A percentile compares a stretch with the other conserved stretches of the same genome.
Conservation (phyloP, 2,329 filamentous ascomycete species). For the Sporothrix phasma region DNA sequence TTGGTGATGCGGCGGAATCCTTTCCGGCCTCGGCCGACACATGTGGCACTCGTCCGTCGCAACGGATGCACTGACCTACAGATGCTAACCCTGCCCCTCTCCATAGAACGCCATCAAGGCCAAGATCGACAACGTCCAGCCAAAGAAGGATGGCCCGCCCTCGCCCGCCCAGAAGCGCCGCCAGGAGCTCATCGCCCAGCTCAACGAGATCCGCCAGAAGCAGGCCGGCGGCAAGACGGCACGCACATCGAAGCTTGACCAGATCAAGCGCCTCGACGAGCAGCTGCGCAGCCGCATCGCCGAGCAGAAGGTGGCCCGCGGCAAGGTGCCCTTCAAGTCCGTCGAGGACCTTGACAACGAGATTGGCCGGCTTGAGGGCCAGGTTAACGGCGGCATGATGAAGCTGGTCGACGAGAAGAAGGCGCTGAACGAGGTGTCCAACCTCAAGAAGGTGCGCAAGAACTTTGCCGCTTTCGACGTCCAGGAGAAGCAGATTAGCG, state of each 20-base stretch:
- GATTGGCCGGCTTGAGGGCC: constrained; percentile 69
- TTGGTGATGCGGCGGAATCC: not conserved
- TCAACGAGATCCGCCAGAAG: constrained; percentile 74
- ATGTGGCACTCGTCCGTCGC: not conserved
- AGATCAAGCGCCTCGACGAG: constrained; percentile 86
- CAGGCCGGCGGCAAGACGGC: constrained; percentile 81
- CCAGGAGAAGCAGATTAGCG: constrained; percentile 79
- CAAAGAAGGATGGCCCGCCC: constrained; percentile 62
- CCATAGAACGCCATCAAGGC: constrained; percentile 74
- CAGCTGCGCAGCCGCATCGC: constrained; percentile 74
- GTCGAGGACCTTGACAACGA: constrained; percentile 78
- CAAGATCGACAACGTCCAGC: constrained; percentile 76
- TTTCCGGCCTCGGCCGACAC: not conserved
- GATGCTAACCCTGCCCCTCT: constrained; percentile 4
- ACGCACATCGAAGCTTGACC: constrained; percentile 68
- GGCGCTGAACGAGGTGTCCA: constrained; percentile 71
- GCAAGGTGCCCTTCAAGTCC: constrained; percentile 75
- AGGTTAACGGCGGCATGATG: constrained; percentile 83
- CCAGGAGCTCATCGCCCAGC: constrained; percentile 72
- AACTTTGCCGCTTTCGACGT: constrained; percentile 78
- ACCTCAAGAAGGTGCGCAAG: constrained; percentile 81
- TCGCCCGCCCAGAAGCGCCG: constrained; percentile 73
- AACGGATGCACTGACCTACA: not conserved
- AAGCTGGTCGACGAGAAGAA: constrained; percentile 98
- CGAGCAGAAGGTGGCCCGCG: constrained; percentile 78